Evolutionary conservation across 23 red algal genomes (phyloP).

Genomic region (Gracilariopsis chorda): DNA sequence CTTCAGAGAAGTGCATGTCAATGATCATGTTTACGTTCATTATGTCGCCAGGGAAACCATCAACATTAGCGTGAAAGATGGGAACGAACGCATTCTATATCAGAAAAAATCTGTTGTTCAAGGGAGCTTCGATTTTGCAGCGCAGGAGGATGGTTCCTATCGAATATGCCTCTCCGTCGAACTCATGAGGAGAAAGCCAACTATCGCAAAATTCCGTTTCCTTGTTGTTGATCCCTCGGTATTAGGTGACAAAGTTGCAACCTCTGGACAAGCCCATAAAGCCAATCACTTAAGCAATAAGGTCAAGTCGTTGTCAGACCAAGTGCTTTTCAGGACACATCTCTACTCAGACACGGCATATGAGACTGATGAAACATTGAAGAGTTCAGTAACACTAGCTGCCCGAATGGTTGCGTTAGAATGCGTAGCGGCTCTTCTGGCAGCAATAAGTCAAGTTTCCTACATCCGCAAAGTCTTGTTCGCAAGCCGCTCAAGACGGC

Average conservation of each 20-base stretch:
- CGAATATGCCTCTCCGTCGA: conserved; percentile 38
- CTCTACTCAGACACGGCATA: conserved; percentile 47
- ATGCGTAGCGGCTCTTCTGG: conserved; percentile 46
- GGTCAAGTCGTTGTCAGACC: not conserved
- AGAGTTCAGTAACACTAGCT: conserved; percentile 31
- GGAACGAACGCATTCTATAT: not conserved
- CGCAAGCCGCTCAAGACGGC: conserved; percentile 25
- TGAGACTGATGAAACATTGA: conserved; percentile 31
- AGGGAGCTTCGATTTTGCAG: conserved; percentile 24
- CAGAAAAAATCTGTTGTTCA: not conserved
- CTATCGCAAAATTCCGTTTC: conserved; percentile 47
- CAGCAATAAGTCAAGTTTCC: conserved; percentile 21
- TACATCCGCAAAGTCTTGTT: conserved; percentile 39
- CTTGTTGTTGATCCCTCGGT: conserved; percentile 18
- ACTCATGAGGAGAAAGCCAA: conserved; percentile 20
- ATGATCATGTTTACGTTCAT: conserved; percentile 31
- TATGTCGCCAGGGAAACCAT: conserved; percentile 48
- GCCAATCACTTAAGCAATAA: conserved; percentile 1
- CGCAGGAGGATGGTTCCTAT: conserved; percentile 22
- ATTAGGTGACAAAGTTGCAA: conserved; percentile 13
- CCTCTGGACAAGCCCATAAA: not conserved
- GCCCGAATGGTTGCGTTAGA: conserved; percentile 33
- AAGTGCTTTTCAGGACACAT: conserved; percentile 27
- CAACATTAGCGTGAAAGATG: conserved; percentile 3
- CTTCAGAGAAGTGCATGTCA: conserved; percentile 34